Evolutionary conservation across 371 early-diverging fungal genomes (phyloP), one percentile per base, ranked within the genome.

Genomic region (Rhizopus stolonifer): DNA sequence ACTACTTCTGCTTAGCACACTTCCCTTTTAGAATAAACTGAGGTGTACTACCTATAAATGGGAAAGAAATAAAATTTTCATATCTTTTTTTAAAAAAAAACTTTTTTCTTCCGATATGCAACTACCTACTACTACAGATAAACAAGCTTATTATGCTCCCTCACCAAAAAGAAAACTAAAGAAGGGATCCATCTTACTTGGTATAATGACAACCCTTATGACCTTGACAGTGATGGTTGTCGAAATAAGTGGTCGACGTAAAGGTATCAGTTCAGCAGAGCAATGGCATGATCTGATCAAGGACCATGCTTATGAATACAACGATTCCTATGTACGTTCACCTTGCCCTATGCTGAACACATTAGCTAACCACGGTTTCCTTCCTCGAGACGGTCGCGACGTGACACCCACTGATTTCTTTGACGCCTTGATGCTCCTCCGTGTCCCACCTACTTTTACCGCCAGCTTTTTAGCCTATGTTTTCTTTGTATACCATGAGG

Each of bases 271-370:
- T 13, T 46, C 57, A 0, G 36, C 45, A 1, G 56, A 52, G n/a
- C 38, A 66, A 54, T 66, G 66, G 63, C 46, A 47, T 13, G 54
- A 49, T 19, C n/a, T 61, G 3, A 46, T 63, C 23, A 56, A 61
- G 24, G n/a, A 51, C 2, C 70, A 70, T 46, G 58, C 60, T 21
- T 66, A 65, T 29, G 33, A 63, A 47, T 56, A 49, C 13, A 34
- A 36, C 17, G 43, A 46, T 2, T 53, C 47, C 1, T 58, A 55
- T 34, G 13, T 50, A n/a, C 61, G 74, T 38, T 69, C 65, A 1
- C 74, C 74, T 11, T 74, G 74, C 34, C 74, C 74, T 6, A 57
- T 60, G 46, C 43, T 74, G 0, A 74, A 74, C 26, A 61, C 69
- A 1, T 60, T 74, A 8, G 74, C 71, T 14, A 74, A 74, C 36